A percentile compares a stretch with the other conserved stretches of the same genome.
These are phyloP conservation scores for Lasiodiplodia sp. DNA, from an alignment of 2,329 filamentous ascomycete species.

Conservation along the genomic window DNA sequence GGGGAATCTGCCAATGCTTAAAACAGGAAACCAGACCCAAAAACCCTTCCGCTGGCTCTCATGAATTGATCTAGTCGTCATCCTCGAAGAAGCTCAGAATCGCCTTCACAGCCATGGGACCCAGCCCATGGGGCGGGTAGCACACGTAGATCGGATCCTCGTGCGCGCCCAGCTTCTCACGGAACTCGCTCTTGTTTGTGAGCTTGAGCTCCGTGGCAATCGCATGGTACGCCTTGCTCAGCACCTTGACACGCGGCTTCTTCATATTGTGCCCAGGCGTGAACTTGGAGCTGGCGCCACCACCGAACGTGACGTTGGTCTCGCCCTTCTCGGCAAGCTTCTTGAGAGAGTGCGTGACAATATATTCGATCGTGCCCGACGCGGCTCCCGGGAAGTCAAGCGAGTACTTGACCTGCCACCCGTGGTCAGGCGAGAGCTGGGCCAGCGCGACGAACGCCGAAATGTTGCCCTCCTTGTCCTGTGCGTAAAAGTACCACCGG, in stretches of 20 bases:
- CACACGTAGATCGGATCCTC: slow-evolving; percentile 89
- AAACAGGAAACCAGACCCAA: not conserved
- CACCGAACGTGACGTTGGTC: slow-evolving; percentile 82
- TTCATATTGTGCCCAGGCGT: slow-evolving; percentile 82
- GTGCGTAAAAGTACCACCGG: slow-evolving; percentile 83
- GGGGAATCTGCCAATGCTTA: slow-evolving; percentile 16
- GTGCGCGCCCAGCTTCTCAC: slow-evolving; percentile 85
- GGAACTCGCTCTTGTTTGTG: slow-evolving; percentile 85
- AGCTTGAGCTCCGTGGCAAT: slow-evolving; percentile 83
- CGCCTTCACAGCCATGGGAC: slow-evolving; percentile 81
- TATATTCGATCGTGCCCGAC: slow-evolving; percentile 85
- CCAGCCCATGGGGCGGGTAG: slow-evolving; percentile 85
- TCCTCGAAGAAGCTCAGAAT: slow-evolving; percentile 91
- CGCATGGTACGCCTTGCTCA: slow-evolving; percentile 82
- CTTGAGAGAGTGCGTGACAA: slow-evolving; percentile 76
- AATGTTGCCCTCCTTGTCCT: slow-evolving; percentile 75
- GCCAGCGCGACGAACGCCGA: slow-evolving; percentile 82
- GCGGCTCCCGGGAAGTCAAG: slow-evolving; percentile 88
- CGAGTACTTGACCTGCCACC: slow-evolving; percentile 96
- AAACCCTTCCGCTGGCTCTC: not conserved
- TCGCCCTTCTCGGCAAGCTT: slow-evolving; percentile 65
- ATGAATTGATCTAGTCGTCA: slow-evolving; percentile 43
- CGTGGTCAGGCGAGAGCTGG: slow-evolving; percentile 79
- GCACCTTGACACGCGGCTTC: slow-evolving; percentile 79
- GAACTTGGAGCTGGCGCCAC: slow-evolving; percentile 77